Conservation (phyloP, 1,139 yeast genomes). For the Hanseniaspora gamundiae region DNA sequence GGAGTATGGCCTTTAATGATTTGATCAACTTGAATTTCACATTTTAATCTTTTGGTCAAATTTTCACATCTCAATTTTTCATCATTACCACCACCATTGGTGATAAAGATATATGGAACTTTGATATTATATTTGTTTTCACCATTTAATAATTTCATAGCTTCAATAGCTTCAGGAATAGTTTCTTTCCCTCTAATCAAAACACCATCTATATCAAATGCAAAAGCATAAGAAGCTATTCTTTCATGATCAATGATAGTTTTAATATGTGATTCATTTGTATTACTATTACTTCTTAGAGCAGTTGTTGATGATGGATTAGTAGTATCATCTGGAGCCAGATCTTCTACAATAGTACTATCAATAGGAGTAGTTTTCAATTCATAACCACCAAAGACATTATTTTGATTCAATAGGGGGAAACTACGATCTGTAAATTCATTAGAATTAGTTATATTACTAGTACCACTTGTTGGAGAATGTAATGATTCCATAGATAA, state of each 20-base stretch:
- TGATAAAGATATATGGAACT: conserved; percentile 78
- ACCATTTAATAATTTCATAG: conserved; percentile 59
- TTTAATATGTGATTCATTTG: conserved; percentile 18
- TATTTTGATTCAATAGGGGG: too few relatives aligned
- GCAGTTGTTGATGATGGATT: conserved; percentile 2
- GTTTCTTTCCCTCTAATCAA: conserved; percentile 70
- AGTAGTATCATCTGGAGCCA: too few relatives aligned
- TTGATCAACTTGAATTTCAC: conserved; percentile 56
- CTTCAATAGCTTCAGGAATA: conserved; percentile 64
- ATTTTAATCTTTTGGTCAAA: conserved; percentile 46
- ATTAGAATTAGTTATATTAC: too few relatives aligned
- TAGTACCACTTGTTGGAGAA: not conserved
- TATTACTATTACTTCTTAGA: conserved; percentile 3
- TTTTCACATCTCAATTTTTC: conserved; percentile 62
- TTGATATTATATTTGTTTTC: conserved; percentile 65
- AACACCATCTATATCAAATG: conserved; percentile 81
- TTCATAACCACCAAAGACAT: too few relatives aligned
- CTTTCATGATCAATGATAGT: conserved; percentile 50
- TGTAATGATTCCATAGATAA: not conserved
- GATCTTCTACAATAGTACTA: too few relatives aligned
- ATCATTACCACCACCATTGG: conserved; percentile 83
- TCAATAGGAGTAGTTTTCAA: too few relatives aligned
- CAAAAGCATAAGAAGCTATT: conserved; percentile 75
- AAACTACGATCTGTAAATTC: too few relatives aligned
- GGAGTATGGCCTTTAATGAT: conserved; percentile 87